phyloP scores from a whole-genome alignment of 1,284 basidiomycete species.

The Ceratobasidium sp. region DNA sequence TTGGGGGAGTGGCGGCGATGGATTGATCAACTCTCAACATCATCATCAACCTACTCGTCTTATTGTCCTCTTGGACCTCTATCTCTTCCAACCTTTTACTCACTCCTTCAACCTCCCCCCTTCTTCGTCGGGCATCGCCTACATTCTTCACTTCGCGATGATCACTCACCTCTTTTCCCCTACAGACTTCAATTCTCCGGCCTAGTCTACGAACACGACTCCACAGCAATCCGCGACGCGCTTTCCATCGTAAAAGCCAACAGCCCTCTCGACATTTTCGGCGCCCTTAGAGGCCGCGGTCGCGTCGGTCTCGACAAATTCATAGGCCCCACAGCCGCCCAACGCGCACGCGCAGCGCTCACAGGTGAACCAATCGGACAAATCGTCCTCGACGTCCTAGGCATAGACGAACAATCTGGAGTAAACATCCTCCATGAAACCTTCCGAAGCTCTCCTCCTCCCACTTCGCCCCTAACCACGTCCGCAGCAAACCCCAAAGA shows the following conservation, averaged over 20 bases:
- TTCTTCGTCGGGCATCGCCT: too few species aligned
- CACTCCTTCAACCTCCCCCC: not conserved
- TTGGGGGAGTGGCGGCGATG: slow-evolving; percentile 14
- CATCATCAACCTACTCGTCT: slow-evolving; percentile 4
- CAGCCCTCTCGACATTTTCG: slow-evolving; percentile 28
- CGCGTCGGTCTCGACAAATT: slow-evolving; percentile 38
- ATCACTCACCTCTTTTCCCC: not conserved
- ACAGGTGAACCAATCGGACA: slow-evolving; percentile 32
- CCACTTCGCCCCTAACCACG: not conserved
- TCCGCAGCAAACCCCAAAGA: not conserved
- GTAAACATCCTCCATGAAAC: not conserved
- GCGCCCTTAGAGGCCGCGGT: slow-evolving; percentile 16
- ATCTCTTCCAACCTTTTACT: slow-evolving; percentile 1
- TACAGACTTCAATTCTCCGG: slow-evolving; percentile 41
- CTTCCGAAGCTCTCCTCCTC: not conserved
- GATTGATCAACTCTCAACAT: slow-evolving; percentile 29
- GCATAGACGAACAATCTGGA: slow-evolving; percentile 4
- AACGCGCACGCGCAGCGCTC: slow-evolving; percentile 34
- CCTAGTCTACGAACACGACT: slow-evolving; percentile 40
- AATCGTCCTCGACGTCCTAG: not conserved
- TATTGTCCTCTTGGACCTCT: slow-evolving; percentile 1
- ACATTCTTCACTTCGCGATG: not conserved
- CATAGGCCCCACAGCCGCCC: slow-evolving; percentile 13
- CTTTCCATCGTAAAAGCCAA: slow-evolving; percentile 37
- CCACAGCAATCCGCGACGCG: slow-evolving; percentile 8